Conservation (phyloP, 345 rosid species). For the Populus tremula region DNA sequence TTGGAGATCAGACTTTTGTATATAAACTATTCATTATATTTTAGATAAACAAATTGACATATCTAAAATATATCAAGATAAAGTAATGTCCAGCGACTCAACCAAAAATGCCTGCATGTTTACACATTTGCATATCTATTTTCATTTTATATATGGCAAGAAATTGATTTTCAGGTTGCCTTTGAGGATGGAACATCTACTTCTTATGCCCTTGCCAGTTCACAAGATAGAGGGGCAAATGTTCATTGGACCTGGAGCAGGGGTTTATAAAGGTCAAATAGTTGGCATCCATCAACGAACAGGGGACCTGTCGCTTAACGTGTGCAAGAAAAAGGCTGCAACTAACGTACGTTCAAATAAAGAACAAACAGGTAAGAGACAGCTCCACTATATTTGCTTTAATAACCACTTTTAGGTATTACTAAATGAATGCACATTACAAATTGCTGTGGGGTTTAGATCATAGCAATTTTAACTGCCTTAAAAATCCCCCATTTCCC, state of each 20-base stretch:
- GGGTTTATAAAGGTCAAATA: slow-evolving; percentile 86
- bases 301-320: slow-evolving; percentile 80
- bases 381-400: slow-evolving; percentile 7
- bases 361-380: slow-evolving; percentile 63
- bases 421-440: not conserved
- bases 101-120: not conserved
- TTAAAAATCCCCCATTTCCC: not conserved
- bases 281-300: slow-evolving; percentile 93
- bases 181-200: slow-evolving; percentile 83
- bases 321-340: slow-evolving; percentile 95
- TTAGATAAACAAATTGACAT: not conserved
- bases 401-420: not conserved
- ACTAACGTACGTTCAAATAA: slow-evolving; percentile 91
- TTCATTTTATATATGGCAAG: not conserved
- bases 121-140: not conserved
- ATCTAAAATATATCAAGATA: not conserved
- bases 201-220: slow-evolving; percentile 78
- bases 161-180: slow-evolving; percentile 66
- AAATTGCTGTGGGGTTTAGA: not conserved
- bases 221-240: slow-evolving; percentile 95
- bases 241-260: slow-evolving; percentile 82
- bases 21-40: not conserved
- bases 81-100: not conserved
- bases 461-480: not conserved
- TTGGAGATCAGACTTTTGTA: not conserved